A percentile compares a stretch with the other conserved stretches of the same genome.
Conservation (phyloP, 768 basidiomycete species). For the Suillus ampliporus region DNA sequence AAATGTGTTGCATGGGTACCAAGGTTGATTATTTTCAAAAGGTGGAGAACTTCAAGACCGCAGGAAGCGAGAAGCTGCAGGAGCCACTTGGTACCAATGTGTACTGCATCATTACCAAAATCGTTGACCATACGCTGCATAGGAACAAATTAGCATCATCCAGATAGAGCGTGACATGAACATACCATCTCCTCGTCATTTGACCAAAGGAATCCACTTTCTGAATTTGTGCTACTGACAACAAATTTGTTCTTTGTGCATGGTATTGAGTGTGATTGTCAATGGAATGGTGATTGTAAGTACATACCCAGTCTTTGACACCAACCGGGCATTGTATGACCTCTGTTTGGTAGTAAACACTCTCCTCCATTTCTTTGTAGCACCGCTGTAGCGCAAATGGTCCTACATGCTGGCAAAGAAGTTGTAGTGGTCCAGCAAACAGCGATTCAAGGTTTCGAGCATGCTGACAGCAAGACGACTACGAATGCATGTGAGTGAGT, state of each 20-base stretch:
- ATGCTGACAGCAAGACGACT: slow-evolving; percentile 36
- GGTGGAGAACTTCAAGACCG: slow-evolving; percentile 27
- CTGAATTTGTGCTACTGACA: slow-evolving; percentile 3
- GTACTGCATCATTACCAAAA: slow-evolving; percentile 36
- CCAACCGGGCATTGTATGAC: slow-evolving; percentile 33
- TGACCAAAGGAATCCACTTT: slow-evolving; percentile 6
- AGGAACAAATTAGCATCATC: too few species aligned
- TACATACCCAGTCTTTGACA: slow-evolving; percentile 33
- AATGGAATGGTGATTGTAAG: not conserved
- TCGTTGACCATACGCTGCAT: slow-evolving; percentile 28
- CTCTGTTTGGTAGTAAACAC: slow-evolving; percentile 34
- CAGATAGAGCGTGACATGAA: too few species aligned
- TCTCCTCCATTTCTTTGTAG: slow-evolving; percentile 38
- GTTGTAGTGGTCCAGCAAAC: slow-evolving; percentile 29
- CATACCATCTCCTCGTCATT: slow-evolving; percentile 13
- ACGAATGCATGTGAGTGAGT: too few species aligned
- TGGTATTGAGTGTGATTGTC: too few species aligned
- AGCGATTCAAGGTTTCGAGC: slow-evolving; percentile 30
- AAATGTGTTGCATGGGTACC: slow-evolving; percentile 29
- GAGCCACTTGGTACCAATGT: slow-evolving; percentile 36
- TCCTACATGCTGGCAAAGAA: slow-evolving; percentile 32
- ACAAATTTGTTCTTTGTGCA: too few species aligned
- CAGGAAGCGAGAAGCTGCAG: slow-evolving; percentile 27
- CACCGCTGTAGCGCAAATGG: slow-evolving; percentile 37
- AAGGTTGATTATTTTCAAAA: slow-evolving; percentile 30